Evolutionary conservation across 1,284 basidiomycete genomes (phyloP), one percentile per base, ranked within the genome.

Genomic region (Sparassis latifolia): DNA sequence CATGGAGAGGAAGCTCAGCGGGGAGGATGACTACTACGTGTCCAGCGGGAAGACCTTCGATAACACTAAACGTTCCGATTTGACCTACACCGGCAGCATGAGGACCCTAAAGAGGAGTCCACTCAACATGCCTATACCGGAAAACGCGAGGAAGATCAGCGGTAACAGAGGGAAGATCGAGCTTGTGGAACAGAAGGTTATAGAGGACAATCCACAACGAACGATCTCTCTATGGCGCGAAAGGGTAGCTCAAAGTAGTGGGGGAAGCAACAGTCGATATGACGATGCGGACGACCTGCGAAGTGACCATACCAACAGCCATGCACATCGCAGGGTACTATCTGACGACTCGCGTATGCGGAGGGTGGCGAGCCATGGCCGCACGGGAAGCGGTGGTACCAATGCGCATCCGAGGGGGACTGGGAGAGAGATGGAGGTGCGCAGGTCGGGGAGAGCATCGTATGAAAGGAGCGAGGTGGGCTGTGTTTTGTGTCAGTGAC

Each of bases 1-100:
- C 58, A 69, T 78, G 57, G 73, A 75, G 51, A 66, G 67, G 56
- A 70, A 74, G 53, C 69, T 77, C 45, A 64, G 66, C 33, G 68
- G 63, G 42, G 64, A 68, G 42, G 64, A 65, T 43, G 61, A 70
- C 46, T 53, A 46, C 27, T 42, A 52, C 38, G 44, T 47, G 7
- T 6, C 44, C 9, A 44, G 43, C 45, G 33, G 40, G 29, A 43
- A 44, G 32, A 39, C 48, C 10, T 28, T n/a, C 29, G 30, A 33
- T 12, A 29, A 46, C 10, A 7, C 48, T 10, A 20, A 32, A 27
- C 33, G 47, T 44, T 57, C 44, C 49, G 20, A 20, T 20, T 20
- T 20, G 20, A 33, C 28, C 20, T 49, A 45, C 39, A 42, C 44
- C 29, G 42, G 49, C 33, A 37, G 45, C 45, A 45, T 41, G 31